Evolutionary conservation across 176 grass and related monocot species (phyloP), one percentile per base, ranked within the genome.

Genomic region (Bonia amplexicaulis): DNA sequence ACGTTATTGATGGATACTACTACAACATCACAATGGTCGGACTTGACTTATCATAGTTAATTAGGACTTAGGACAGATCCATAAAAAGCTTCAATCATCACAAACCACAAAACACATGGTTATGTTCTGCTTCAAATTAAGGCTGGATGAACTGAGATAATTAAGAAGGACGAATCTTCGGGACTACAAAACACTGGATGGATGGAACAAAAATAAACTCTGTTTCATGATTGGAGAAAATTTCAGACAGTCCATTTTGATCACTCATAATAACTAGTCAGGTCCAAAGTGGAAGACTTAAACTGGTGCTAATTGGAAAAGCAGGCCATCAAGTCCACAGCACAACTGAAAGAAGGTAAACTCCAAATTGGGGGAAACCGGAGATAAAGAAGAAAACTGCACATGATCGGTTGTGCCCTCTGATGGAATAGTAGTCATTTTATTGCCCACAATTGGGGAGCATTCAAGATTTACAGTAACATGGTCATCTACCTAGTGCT

Each of bases 391-490:
- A 29, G 44, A 13, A 33, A 54, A 23, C 20, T 4, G 46, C 60
- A 52, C 72, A 25, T 7, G 37, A 37, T 66, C 10, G 45, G 31
- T 25, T 46, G 66, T 73, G 48, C 9, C n/a, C 26, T 69, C 40
- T 73, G 59, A 66, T 41, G 22, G 25, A 53, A 58, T 25, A 29
- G 74, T 25, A 73, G 48, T 66, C 39, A 27, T 71, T 66, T 53
- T 53, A 71, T 64, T 72, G 65, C 39, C 17, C 16, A 64, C 79
- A 82, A 72, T 75, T 64, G 54, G 71, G 37, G 47, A 78, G 51
- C 84, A 87, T 51, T 74, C 66, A 87, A 83, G 79, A 67, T 79
- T 71, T 42, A 77, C 58, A 86, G 27, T 59, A 73, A 70, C 66
- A 86, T 66, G 53, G 64, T 53, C 37, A 77, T 66, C 57, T 35